Evolutionary conservation across 805 yeast genomes (phyloP).

Genomic region (Kodamaea jinghongensis): DNA sequence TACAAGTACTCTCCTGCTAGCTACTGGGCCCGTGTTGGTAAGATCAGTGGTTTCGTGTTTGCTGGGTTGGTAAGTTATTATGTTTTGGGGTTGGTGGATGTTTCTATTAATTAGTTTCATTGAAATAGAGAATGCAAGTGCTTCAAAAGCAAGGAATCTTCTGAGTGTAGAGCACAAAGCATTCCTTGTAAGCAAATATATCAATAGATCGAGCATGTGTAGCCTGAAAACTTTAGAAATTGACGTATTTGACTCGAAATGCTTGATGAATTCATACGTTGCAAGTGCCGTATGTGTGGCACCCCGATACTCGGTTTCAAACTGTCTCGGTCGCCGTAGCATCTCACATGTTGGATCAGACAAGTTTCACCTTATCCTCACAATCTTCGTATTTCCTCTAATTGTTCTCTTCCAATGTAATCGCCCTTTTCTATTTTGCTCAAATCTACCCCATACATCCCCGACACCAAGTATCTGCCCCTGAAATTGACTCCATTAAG

Average conservation of each 20-base stretch:
- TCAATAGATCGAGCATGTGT: no score
- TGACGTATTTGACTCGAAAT: no score
- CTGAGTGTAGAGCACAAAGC: no score
- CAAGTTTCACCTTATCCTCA: slow-evolving; percentile 3
- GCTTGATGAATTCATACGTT: no score
- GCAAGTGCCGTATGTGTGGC: no score
- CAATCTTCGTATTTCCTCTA: slow-evolving; percentile 20
- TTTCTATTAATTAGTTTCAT: slow-evolving; percentile 20
- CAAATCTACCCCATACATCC: slow-evolving; percentile 45
- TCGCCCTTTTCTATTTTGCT: slow-evolving; percentile 27
- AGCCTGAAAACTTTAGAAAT: no score
- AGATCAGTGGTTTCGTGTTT: slow-evolving; percentile 61
- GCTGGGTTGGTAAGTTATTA: slow-evolving; percentile 57
- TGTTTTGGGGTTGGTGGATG: slow-evolving; percentile 36
- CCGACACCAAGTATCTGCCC: slow-evolving; percentile 56
- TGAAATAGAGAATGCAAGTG: slow-evolving; percentile 6
- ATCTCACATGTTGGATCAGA: no score
- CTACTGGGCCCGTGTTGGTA: slow-evolving; percentile 62
- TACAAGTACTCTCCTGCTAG: slow-evolving; percentile 58
- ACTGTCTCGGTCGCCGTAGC: no score
- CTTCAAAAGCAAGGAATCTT: background rate
- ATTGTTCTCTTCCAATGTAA: slow-evolving; percentile 19
- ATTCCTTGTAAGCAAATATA: no score
- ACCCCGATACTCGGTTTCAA: no score
- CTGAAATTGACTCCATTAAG: slow-evolving; percentile 59